Conservation (phyloP, 2,329 filamentous ascomycete genomes). For the Claviceps arundinis region DNA sequence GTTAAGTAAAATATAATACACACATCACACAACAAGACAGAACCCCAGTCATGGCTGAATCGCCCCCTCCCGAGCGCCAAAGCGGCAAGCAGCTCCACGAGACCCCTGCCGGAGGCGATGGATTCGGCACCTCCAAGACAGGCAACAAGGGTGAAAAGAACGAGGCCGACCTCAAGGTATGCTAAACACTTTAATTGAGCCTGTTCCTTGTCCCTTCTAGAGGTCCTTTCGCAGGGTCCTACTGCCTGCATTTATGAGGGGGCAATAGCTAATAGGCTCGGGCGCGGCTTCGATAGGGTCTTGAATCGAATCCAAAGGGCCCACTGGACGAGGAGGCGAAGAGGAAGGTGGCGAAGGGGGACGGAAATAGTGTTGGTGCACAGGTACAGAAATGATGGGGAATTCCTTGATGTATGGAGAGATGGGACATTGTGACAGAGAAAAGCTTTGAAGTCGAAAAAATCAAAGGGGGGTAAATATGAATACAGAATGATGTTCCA, state of each 20-base stretch:
- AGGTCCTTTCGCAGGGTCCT: no score
- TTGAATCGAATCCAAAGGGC: slow-evolving; percentile 54
- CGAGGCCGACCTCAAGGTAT: slow-evolving; percentile 37
- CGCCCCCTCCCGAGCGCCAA: slow-evolving; percentile 60
- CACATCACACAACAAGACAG: slow-evolving; percentile 10
- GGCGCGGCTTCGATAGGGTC: slow-evolving; percentile 21
- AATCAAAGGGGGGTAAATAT: no score
- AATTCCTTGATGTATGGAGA: not conserved
- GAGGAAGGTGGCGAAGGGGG: slow-evolving; percentile 45
- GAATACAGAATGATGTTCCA: no score
- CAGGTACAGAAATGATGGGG: slow-evolving; percentile 3
- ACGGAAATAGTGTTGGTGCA: slow-evolving; percentile 6
- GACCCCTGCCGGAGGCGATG: slow-evolving; percentile 40
- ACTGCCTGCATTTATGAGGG: no score
- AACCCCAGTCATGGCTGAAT: slow-evolving; percentile 56
- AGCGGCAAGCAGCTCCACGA: slow-evolving; percentile 49
- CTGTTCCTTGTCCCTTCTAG: not conserved
- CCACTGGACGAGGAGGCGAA: slow-evolving; percentile 46
- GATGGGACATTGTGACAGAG: no score
- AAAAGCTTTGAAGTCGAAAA: no score
- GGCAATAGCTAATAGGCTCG: not conserved
- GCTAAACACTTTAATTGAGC: slow-evolving; percentile 4
- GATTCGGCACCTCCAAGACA: slow-evolving; percentile 43
- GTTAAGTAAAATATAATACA: no score
- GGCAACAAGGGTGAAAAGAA: slow-evolving; percentile 39